Evolutionary conservation across 2,329 filamentous ascomycete species (phyloP).

Genomic region (Epichloe amarillans): DNA sequence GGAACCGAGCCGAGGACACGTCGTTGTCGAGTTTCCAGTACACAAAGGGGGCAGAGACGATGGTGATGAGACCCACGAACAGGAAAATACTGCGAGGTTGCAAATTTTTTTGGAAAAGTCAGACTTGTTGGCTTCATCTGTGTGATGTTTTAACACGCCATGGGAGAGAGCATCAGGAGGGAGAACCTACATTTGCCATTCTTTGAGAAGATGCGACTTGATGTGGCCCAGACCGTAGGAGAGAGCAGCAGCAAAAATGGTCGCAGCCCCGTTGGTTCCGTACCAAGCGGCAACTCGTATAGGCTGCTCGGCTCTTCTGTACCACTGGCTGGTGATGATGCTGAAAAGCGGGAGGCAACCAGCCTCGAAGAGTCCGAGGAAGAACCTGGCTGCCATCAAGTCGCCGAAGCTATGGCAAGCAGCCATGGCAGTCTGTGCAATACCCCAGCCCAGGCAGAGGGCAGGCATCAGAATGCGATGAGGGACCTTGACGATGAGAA

Average conservation of each 20-base stretch:
- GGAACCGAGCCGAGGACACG: constrained; percentile 37
- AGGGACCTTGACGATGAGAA: constrained; percentile 47
- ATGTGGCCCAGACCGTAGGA: constrained; percentile 46
- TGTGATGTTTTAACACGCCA: not conserved
- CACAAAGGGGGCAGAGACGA: constrained; percentile 41
- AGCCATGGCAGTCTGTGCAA: constrained; percentile 30
- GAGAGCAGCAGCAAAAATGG: constrained; percentile 40
- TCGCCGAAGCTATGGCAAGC: constrained; percentile 33
- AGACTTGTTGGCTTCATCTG: no score
- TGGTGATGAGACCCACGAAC: constrained; percentile 46
- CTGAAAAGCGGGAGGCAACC: constrained; percentile 35
- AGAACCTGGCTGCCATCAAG: constrained; percentile 34
- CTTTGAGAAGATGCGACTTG: constrained; percentile 12
- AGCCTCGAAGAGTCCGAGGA: constrained; percentile 36
- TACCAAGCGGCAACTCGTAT: constrained; percentile 55
- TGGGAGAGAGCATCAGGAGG: not conserved
- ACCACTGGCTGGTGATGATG: constrained; percentile 35
- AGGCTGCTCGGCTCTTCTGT: constrained; percentile 42
- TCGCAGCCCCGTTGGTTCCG: constrained; percentile 44
- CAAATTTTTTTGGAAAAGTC: not conserved
- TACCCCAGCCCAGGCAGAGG: constrained; percentile 31
- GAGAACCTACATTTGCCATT: constrained; percentile 13
- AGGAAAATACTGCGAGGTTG: constrained; percentile 32
- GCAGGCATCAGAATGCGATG: constrained; percentile 44
- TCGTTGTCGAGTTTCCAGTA: constrained; percentile 49